Conservation (phyloP, 306 rosid genomes). For the Lotus japonicus region DNA sequence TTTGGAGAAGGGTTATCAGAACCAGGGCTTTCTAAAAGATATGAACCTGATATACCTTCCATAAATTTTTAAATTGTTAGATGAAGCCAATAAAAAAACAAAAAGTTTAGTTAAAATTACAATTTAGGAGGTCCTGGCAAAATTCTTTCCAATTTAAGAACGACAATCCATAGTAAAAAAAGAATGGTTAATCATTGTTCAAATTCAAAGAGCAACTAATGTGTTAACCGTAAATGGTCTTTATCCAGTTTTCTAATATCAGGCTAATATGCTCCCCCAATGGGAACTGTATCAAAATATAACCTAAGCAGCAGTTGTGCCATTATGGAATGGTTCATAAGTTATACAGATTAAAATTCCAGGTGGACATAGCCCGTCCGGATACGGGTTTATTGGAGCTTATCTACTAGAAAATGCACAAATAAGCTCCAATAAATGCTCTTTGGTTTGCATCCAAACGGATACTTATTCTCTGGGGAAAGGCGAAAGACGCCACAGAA, state of each 20-base stretch:
- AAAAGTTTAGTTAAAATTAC: background rate
- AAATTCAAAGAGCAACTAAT: slow-evolving; percentile 1
- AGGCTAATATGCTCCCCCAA: background rate
- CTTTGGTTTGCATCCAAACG: too few relatives aligned
- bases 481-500: background rate
- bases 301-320: background rate
- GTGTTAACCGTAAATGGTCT: background rate
- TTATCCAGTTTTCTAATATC: background rate
- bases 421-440: too few relatives aligned
- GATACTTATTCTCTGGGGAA: background rate
- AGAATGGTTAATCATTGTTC: background rate
- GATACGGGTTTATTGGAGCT: too few relatives aligned
- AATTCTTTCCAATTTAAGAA: slow-evolving; percentile 1
- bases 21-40: slow-evolving; percentile 80
- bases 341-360: background rate
- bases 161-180: background rate
- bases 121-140: background rate
- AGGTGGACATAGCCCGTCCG: too few relatives aligned
- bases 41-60: slow-evolving; percentile 67
- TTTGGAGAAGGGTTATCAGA: slow-evolving; percentile 66
- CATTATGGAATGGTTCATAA: slow-evolving; percentile 2
- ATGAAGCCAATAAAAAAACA: slow-evolving; percentile 4
- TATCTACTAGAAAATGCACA: too few relatives aligned
- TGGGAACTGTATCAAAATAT: background rate
- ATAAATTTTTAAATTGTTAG: slow-evolving; percentile 39